Conservation (phyloP, 129 eudicot species). For the Mikania micrantha region DNA sequence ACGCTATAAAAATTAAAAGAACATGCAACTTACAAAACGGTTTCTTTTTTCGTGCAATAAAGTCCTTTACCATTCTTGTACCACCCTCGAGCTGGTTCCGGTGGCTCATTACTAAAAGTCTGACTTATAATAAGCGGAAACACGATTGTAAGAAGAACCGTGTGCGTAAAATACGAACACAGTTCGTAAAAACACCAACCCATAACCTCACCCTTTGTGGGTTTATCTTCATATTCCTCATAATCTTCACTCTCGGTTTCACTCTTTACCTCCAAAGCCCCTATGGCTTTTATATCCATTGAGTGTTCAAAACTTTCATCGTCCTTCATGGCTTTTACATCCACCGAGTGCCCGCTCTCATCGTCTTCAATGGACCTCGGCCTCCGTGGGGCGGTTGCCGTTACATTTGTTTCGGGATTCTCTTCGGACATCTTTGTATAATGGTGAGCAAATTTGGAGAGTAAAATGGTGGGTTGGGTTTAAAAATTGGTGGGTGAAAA, state of each 20-base stretch:
- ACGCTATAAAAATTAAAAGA: not conserved
- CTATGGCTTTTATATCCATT: constrained; percentile 12
- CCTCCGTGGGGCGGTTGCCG: constrained; percentile 15
- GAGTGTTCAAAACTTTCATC: constrained; percentile 22
- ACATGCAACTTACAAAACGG: constrained; percentile 47
- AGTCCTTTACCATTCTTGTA: constrained; percentile 36
- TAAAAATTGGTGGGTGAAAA: constrained; percentile 13
- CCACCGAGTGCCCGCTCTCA: constrained; percentile 17
- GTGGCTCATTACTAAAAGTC: constrained; percentile 29
- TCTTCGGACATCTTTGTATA: constrained; percentile 15
- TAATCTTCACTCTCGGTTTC: constrained; percentile 45
- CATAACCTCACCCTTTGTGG: constrained; percentile 50
- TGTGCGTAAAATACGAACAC: constrained; percentile 68
- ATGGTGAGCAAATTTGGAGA: not conserved
- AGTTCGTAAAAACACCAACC: constrained; percentile 68
- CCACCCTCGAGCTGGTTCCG: constrained; percentile 53
- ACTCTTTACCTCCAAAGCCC: constrained; percentile 27
- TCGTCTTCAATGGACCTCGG: constrained; percentile 36
- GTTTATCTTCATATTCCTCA: constrained; percentile 43
- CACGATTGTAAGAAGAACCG: constrained; percentile 66
- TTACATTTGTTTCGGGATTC: constrained; percentile 8
- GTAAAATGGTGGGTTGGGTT: constrained; percentile 7
- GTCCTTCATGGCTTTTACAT: constrained; percentile 28
- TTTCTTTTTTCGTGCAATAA: constrained; percentile 40
- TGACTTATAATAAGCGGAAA: constrained; percentile 81